These are phyloP conservation scores for Chalara sp. DNA, from an alignment of 2,329 filamentous ascomycete species.

Conservation along the genomic window DNA sequence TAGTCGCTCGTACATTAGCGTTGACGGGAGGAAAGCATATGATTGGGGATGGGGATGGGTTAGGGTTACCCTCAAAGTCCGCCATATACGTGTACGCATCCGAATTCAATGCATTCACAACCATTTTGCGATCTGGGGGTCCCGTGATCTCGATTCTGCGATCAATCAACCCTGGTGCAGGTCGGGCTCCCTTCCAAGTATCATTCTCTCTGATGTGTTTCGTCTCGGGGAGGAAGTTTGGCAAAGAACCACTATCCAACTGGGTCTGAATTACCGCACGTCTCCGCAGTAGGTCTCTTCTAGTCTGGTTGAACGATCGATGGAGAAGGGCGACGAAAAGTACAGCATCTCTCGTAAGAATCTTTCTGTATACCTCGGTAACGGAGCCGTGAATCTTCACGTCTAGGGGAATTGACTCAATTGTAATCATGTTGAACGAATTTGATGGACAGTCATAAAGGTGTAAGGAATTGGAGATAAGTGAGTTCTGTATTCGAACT, in stretches of 20 bases:
- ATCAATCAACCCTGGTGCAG: constrained; percentile 88
- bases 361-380: constrained; percentile 75
- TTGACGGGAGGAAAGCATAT: constrained; percentile 1
- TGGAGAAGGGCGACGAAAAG: constrained; percentile 93
- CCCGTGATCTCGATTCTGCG: constrained; percentile 95
- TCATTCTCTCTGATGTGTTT: constrained; percentile 90
- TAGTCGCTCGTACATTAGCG: too few species aligned
- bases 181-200: constrained; percentile 87
- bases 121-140: constrained; percentile 97
- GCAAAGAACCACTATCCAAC: constrained; percentile 81
- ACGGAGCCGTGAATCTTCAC: constrained; percentile 79
- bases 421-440: constrained; percentile 58
- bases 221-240: constrained; percentile 94
- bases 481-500: too few species aligned
- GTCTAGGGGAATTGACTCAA: constrained; percentile 76
- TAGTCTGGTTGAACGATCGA: constrained; percentile 83
- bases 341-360: constrained; percentile 82
- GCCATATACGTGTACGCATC: constrained; percentile 99
- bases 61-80: constrained; percentile 81
- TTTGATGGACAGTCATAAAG: too few species aligned
- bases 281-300: constrained; percentile 83
- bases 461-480: too few species aligned
- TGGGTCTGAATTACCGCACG: constrained; percentile 83
- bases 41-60: neutral
- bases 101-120: constrained; percentile 92